These are phyloP conservation scores for Ambrosia artemisiifolia DNA, from an alignment of 129 eudicot genomes.

Conservation along the genomic window DNA sequence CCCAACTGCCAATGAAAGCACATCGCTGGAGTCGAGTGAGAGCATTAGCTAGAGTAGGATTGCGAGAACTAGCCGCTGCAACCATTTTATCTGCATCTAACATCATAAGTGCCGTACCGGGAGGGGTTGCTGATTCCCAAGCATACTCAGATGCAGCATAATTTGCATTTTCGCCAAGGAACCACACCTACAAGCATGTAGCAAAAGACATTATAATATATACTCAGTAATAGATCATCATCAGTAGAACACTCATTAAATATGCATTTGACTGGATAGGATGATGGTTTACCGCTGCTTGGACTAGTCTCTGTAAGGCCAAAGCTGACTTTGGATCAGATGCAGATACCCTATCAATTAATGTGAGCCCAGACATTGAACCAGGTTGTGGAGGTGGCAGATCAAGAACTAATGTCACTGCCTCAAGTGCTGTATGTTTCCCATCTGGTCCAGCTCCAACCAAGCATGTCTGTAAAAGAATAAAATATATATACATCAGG, in stretches of 20 bases:
- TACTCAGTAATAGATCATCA: not conserved
- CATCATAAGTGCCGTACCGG: slow-evolving; percentile 99
- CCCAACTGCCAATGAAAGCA: slow-evolving; percentile 99
- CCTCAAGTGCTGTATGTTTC: slow-evolving; percentile 94
- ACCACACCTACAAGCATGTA: slow-evolving; percentile 71
- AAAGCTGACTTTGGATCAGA: slow-evolving; percentile 95
- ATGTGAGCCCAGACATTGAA: slow-evolving; percentile 77
- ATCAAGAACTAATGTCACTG: slow-evolving; percentile 96
- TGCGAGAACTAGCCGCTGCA: slow-evolving; percentile 99
- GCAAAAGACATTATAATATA: not conserved
- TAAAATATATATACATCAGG: not conserved
- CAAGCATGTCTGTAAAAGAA: slow-evolving; percentile 70
- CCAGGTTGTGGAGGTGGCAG: slow-evolving; percentile 99
- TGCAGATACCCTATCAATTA: slow-evolving; percentile 80
- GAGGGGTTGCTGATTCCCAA: slow-evolving; percentile 99
- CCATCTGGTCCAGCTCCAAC: slow-evolving; percentile 99
- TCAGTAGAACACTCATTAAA: slow-evolving; percentile 9
- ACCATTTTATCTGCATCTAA: slow-evolving; percentile 99
- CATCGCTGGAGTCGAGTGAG: slow-evolving; percentile 93
- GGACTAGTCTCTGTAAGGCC: slow-evolving; percentile 92
- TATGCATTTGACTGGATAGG: slow-evolving; percentile 1
- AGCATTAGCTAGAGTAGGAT: slow-evolving; percentile 88
- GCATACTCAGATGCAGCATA: slow-evolving; percentile 99
- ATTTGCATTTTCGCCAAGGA: slow-evolving; percentile 99
- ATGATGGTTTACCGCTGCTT: slow-evolving; percentile 70